Percentiles rank a stretch among this genome's conserved stretches.
Evolutionary conservation across 2,329 filamentous ascomycete genomes (phyloP).

Genomic region (Apiospora kogelbergensis): DNA sequence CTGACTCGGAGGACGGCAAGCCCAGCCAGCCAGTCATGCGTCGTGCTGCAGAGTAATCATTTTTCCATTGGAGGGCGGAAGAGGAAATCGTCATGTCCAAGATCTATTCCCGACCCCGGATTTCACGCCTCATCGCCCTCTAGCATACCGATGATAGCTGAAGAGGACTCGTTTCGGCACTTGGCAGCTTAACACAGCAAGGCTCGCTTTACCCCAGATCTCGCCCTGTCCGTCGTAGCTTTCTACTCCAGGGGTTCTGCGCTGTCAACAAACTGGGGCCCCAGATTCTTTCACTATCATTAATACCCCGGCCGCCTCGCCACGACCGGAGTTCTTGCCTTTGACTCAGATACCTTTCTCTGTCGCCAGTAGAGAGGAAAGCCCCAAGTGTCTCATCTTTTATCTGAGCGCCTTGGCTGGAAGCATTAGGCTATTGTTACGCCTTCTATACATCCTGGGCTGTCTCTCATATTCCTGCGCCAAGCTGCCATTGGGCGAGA

Average conservation of each 20-base stretch:
- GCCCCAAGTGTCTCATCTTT: no score
- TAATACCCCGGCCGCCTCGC: background rate
- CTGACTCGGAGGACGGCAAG: background rate
- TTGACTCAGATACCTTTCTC: background rate
- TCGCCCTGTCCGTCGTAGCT: background rate
- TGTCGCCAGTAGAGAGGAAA: background rate
- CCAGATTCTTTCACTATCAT: background rate
- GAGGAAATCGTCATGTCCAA: background rate
- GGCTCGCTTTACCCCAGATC: background rate
- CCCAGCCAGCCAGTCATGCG: background rate
- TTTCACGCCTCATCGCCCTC: background rate
- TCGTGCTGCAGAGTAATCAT: slow-evolving; percentile 2
- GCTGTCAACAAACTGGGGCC: slow-evolving; percentile 1
- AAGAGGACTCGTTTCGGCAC: background rate
- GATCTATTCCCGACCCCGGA: background rate
- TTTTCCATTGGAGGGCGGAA: background rate
- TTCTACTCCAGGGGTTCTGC: background rate
- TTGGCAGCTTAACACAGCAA: background rate
- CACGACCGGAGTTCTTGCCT: background rate
- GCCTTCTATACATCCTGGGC: background rate
- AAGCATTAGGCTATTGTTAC: background rate
- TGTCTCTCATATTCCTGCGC: background rate
- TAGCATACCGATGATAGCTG: background rate
- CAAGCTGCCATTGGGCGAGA: background rate
- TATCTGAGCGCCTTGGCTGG: background rate